A percentile compares a stretch with the other conserved stretches of the same genome.
These are phyloP conservation scores for Syzygium grande DNA, from an alignment of 345 rosid genomes.

Conservation along the genomic window DNA sequence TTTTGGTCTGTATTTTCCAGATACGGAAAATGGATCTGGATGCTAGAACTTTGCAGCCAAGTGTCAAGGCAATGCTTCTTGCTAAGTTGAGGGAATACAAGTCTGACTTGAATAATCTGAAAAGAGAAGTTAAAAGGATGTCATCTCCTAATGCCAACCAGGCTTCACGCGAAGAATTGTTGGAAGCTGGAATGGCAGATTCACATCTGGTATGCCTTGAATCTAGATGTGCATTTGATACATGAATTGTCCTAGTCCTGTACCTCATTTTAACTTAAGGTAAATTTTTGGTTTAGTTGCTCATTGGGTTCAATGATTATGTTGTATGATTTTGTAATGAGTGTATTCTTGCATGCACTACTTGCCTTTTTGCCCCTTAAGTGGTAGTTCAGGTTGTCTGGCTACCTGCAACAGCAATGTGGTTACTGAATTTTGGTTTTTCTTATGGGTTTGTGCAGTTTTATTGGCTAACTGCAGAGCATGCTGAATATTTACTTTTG, in stretches of 20 bases:
- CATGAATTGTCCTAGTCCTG: neutral
- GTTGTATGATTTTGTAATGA: neutral
- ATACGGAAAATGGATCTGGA: constrained; percentile 89
- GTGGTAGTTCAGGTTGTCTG: neutral
- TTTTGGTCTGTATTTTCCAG: constrained; percentile 14
- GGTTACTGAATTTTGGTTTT: neutral
- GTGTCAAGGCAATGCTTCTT: constrained; percentile 67
- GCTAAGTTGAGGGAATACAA: constrained; percentile 88
- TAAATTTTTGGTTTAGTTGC: neutral
- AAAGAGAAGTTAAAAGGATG: constrained; percentile 65
- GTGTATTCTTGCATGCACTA: neutral
- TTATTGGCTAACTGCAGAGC: neutral
- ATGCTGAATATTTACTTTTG: neutral
- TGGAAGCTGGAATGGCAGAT: constrained; percentile 59
- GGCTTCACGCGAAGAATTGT: constrained; percentile 51
- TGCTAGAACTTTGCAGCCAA: constrained; percentile 81
- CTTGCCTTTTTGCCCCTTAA: neutral
- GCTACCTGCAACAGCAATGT: neutral
- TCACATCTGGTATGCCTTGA: constrained; percentile 29
- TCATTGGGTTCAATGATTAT: neutral
- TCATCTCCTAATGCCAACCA: constrained; percentile 38
- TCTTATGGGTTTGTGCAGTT: neutral
- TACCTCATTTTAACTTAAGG: neutral
- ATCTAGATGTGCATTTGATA: neutral
- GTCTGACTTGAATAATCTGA: constrained; percentile 69